Conservation (phyloP, 2,329 filamentous ascomycete species). For the Neurospora crassa region DNA sequence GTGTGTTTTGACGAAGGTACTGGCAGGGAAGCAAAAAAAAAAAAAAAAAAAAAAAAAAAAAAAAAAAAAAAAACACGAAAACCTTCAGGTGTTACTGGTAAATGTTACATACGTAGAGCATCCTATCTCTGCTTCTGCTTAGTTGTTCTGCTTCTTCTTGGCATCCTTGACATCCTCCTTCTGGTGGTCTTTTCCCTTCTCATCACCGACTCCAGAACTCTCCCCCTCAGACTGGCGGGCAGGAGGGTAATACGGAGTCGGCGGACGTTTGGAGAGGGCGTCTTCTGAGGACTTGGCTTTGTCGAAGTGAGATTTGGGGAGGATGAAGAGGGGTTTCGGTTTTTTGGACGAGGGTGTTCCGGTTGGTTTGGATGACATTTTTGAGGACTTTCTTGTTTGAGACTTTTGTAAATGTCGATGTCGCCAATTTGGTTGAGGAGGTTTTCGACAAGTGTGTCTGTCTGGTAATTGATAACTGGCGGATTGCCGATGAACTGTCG, state of each 20-base stretch:
- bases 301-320: neutral
- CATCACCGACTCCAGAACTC: neutral
- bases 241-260: neutral
- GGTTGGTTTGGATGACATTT: neutral
- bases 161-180: neutral
- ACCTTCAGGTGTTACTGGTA: too few species aligned
- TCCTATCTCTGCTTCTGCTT: too few species aligned
- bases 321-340: neutral
- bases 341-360: neutral
- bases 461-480: too few species aligned
- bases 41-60: too few species aligned
- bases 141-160: neutral
- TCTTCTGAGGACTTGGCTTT: neutral
- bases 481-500: too few species aligned
- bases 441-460: too few species aligned
- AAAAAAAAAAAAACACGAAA: too few species aligned
- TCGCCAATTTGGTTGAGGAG: too few species aligned
- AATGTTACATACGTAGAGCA: too few species aligned
- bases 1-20: too few species aligned
- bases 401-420: too few species aligned
- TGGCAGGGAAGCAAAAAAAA: too few species aligned
- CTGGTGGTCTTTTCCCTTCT: neutral
- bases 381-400: neutral
- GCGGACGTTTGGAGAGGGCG: neutral
- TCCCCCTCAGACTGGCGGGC: neutral